Base-by-base conservation (phyloP, 2,329 filamentous ascomycete species). In the Sphaerulina musiva region DNA sequence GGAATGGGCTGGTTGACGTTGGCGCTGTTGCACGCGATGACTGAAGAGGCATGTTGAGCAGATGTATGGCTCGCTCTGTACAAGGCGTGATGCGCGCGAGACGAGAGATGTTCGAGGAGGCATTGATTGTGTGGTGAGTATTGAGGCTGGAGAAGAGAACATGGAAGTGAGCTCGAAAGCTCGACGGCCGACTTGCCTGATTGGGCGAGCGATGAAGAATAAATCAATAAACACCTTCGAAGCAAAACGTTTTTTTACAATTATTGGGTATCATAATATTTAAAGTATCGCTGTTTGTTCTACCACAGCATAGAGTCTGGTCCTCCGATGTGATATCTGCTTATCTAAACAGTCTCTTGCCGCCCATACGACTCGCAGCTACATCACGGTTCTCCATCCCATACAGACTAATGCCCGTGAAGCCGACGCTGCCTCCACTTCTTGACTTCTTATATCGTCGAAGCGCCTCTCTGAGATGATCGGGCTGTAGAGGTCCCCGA, bases 401-500 rank as follows among this genome's bases (percentile, higher is more conserved):
- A 56, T 77, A 74, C 54, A 77, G 51, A 65, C 76, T 78, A 64
- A 77, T 63, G 1, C 75, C 76, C 39, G 73, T 73, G 57, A 78
- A 76, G 1, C 76, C 76, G 5, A 76, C 74, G 0, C 80, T 81
- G 0, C 82, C 81, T 34, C 84, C 83, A 63, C 85, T 84, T 3
- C 80, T 74, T 23, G 80, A 74, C 43, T 78, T 69, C 66, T 81
- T 85, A 69, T 88, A 87, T 46, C 86, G 76, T 53, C 86, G 76
- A 67, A 86, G 76, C 4, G 87, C 86, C 69, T 91, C 87, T 17
- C 86, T 76, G 44, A 92, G 69, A 69, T 91, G 87, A 57, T 89
- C 87, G 0, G 87, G 85, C 26, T 84, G 79, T 45, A 92, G 67
- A 1, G 87, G 86, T 4, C 76, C 76, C 52, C 74, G 71, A 58